A percentile compares a stretch with the other conserved stretches of the same genome.
Evolutionary conservation across 495 filamentous ascomycete genomes (phyloP).

Genomic region (Penicillium silybi): DNA sequence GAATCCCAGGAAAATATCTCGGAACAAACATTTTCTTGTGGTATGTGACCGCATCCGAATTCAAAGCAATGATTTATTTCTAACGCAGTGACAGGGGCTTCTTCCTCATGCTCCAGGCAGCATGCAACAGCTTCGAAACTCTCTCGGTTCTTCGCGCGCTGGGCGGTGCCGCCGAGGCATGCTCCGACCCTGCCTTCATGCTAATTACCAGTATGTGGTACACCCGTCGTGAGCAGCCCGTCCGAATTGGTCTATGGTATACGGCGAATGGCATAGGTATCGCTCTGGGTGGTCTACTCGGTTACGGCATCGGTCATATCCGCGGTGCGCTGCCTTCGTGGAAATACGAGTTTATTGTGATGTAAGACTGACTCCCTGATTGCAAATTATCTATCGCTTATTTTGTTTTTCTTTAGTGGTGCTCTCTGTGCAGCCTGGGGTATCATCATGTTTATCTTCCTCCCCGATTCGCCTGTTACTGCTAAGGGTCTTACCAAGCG

Average conservation of each 20-base stretch:
- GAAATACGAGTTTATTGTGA: slow-evolving; percentile 54
- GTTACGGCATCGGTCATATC: slow-evolving; percentile 57
- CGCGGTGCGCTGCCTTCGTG: slow-evolving; percentile 49
- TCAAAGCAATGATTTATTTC: not conserved
- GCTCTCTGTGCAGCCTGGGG: slow-evolving; percentile 55
- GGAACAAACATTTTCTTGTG: slow-evolving; percentile 59
- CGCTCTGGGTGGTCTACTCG: slow-evolving; percentile 54
- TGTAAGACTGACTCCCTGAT: slow-evolving; percentile 20
- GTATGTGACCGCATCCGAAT: slow-evolving; percentile 11
- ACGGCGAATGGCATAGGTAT: slow-evolving; percentile 57
- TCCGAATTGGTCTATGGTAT: slow-evolving; percentile 59
- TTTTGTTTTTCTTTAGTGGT: slow-evolving; percentile 36
- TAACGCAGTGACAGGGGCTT: slow-evolving; percentile 34
- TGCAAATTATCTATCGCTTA: not conserved
- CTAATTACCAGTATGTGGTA: slow-evolving; percentile 47
- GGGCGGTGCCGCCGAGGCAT: slow-evolving; percentile 55
- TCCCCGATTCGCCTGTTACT: slow-evolving; percentile 61
- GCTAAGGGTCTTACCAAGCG: slow-evolving; percentile 54
- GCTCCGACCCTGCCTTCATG: slow-evolving; percentile 36
- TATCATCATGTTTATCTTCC: slow-evolving; percentile 53
- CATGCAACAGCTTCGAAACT: slow-evolving; percentile 49
- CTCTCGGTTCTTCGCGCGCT: slow-evolving; percentile 50
- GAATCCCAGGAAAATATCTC: slow-evolving; percentile 47
- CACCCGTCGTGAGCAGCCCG: slow-evolving; percentile 53
- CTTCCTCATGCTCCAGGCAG: slow-evolving; percentile 55